Percentiles rank a stretch among this genome's conserved stretches.
Evolutionary conservation across 1,284 basidiomycete genomes (phyloP).

Genomic region (Gymnopus androsaceus): DNA sequence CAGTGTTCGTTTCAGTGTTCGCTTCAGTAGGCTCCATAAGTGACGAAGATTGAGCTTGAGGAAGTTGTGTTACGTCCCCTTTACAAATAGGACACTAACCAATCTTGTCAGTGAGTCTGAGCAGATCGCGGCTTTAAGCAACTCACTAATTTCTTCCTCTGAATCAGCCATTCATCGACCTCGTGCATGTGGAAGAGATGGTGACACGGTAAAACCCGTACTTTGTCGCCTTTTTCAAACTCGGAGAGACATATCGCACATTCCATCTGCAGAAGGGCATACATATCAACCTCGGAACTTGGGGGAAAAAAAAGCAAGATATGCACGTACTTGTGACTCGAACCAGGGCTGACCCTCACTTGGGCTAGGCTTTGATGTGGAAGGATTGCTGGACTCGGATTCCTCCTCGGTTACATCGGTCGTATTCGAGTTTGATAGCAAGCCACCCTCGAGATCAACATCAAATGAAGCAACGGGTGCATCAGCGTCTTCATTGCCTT

Average conservation of each 20-base stretch:
- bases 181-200: conserved; percentile 88
- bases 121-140: conserved; percentile 13
- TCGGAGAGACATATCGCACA: conserved; percentile 90
- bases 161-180: conserved; percentile 87
- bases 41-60: conserved; percentile 5
- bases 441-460: conserved; percentile 40
- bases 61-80: conserved; percentile 79
- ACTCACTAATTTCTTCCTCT: conserved; percentile 85
- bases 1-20: too few species aligned
- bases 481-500: conserved; percentile 40
- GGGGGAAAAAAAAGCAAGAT: not conserved
- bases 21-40: too few species aligned
- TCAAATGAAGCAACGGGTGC: conserved; percentile 28
- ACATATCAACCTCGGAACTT: not conserved
- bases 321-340: conserved; percentile 36
- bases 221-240: conserved; percentile 82
- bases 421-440: conserved; percentile 6
- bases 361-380: conserved; percentile 42
- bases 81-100: conserved; percentile 85
- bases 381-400: conserved; percentile 35
- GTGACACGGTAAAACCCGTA: conserved; percentile 87
- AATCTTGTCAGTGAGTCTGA: conserved; percentile 13
- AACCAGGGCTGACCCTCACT: conserved; percentile 65
- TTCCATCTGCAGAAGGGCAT: conserved; percentile 56
- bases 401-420: conserved; percentile 14